Base-by-base conservation (phyloP, 495 filamentous ascomycete species). In the Penicillium steckii region DNA sequence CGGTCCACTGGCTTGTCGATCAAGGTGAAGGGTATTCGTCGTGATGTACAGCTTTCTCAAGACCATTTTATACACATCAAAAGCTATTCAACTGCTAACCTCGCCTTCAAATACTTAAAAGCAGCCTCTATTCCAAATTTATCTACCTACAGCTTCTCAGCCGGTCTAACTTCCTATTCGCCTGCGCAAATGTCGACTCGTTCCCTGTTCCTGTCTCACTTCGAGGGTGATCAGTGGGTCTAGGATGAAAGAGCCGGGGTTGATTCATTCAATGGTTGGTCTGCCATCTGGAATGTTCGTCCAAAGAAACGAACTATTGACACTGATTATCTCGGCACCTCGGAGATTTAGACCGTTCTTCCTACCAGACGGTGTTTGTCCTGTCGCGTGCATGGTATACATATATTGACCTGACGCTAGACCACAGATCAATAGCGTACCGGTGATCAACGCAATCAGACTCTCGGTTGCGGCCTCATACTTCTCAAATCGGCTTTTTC, bases 151-250 rank as follows among this genome's bases (percentile, higher is more conserved):
- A n/a, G 8, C 10, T 3, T 13, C 27, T 30, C 6, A 38, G 12
- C 27, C 27, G 27, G 27, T n/a, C 27, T 5, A 29, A 29, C 12
- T 29, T 43, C 22, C 22, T 23, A 21, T 12, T 32, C n/a, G 23
- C 1, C 42, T 23, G n/a, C 18, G 3, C 17, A 29, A 18, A 22
- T 33, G 40, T 10, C 40, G 18, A 43, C 41, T 29, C 27, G n/a
- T n/a, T n/a, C n/a, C n/a, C n/a, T n/a, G n/a, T n/a, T 23, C 15
- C 15, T 30, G 35, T 27, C 46, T 29, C 37, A 48, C 52, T 26
- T 21, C n/a, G 3, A 32, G n/a, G 26, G n/a, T n/a, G 30, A 19
- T 33, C 30, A 26, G n/a, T 33, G 24, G 26, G 19, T n/a, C 18
- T 44, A n/a, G 25, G 19, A 0, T 24, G 17, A 35, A 43, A 32